phyloP scores from a whole-genome alignment of 805 yeast species.

The Jamesozyma gamospora region DNA sequence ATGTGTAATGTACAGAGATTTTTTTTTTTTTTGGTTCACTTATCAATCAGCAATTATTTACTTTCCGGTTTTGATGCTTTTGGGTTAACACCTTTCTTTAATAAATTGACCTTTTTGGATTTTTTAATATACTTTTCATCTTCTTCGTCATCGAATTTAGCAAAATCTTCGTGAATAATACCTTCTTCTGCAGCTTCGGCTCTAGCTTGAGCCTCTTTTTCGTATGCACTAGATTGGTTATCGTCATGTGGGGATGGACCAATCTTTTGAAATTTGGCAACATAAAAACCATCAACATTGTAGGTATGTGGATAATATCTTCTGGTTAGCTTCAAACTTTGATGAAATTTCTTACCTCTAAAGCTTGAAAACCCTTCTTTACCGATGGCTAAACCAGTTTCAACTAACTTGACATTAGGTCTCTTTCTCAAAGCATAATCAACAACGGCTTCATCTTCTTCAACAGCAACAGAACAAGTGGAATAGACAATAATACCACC shows the following conservation, averaged over 20 bases:
- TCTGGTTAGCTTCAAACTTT: slow-evolving; percentile 69
- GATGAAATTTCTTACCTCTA: slow-evolving; percentile 85
- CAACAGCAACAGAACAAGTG: slow-evolving; percentile 96
- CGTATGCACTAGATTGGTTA: slow-evolving; percentile 79
- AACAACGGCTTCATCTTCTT: slow-evolving; percentile 97
- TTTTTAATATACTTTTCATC: slow-evolving; percentile 65
- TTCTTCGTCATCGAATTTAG: slow-evolving; percentile 65
- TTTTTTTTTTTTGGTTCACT: slow-evolving; percentile 1
- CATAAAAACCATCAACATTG: slow-evolving; percentile 96
- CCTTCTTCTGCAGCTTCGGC: slow-evolving; percentile 75
- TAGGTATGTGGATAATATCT: slow-evolving; percentile 98
- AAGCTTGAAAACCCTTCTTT: slow-evolving; percentile 89
- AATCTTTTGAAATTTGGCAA: slow-evolving; percentile 89
- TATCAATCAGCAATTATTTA: neutral
- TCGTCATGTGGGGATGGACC: slow-evolving; percentile 80
- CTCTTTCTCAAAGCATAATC: slow-evolving; percentile 93
- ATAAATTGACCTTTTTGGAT: slow-evolving; percentile 53
- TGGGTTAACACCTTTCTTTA: slow-evolving; percentile 68
- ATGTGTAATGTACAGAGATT: neutral
- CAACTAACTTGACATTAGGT: slow-evolving; percentile 91
- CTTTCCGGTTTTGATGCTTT: slow-evolving; percentile 26
- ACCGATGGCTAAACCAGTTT: slow-evolving; percentile 86
- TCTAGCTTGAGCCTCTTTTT: slow-evolving; percentile 74
- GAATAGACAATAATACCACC: slow-evolving; percentile 95
- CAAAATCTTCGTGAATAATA: slow-evolving; percentile 77